A percentile compares a stretch with the other conserved stretches of the same genome.
phyloP scores from a whole-genome alignment of 163 green algal species.

The Chlorella variabilis region DNA sequence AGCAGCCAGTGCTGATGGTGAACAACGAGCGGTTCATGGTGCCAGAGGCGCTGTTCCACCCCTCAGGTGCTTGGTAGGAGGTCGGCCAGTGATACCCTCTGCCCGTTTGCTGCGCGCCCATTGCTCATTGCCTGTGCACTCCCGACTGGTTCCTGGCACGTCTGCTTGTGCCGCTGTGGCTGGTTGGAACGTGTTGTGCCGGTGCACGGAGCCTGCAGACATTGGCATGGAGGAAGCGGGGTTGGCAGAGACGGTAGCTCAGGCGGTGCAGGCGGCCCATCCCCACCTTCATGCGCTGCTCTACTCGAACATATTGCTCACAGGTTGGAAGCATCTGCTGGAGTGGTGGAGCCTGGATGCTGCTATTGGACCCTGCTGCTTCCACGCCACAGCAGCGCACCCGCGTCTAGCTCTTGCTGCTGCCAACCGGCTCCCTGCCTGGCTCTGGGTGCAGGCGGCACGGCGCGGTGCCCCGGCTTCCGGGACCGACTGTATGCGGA shows the following conservation, averaged over 20 bases:
- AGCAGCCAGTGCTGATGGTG: constrained; percentile 75
- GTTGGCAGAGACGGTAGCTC: constrained; percentile 78
- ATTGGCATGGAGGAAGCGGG: constrained; percentile 86
- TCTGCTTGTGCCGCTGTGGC: not conserved
- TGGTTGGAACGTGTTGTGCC: not conserved
- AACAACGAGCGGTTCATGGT: constrained; percentile 99
- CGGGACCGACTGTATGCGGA: constrained; percentile 73
- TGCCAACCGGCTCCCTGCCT: not conserved
- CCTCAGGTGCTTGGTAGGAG: constrained; percentile 7
- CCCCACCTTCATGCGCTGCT: constrained; percentile 79
- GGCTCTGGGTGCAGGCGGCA: constrained; percentile 52
- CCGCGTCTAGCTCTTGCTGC: too few relatives aligned
- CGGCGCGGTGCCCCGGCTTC: constrained; percentile 79
- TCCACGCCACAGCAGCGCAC: too few relatives aligned
- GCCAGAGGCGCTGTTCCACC: constrained; percentile 84
- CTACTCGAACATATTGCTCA: constrained; percentile 84
- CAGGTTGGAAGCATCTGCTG: constrained; percentile 49
- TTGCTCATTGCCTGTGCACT: too few relatives aligned
- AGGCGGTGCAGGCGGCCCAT: constrained; percentile 63
- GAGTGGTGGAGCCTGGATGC: too few relatives aligned
- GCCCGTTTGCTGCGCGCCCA: too few relatives aligned
- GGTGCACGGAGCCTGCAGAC: constrained; percentile 53
- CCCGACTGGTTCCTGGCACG: too few relatives aligned
- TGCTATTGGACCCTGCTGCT: not conserved
- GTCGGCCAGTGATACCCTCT: too few relatives aligned